A percentile compares a stretch with the other conserved stretches of the same genome.
Conservation (phyloP, 2,329 filamentous ascomycete species). For the Stachybotrys chartarum region DNA sequence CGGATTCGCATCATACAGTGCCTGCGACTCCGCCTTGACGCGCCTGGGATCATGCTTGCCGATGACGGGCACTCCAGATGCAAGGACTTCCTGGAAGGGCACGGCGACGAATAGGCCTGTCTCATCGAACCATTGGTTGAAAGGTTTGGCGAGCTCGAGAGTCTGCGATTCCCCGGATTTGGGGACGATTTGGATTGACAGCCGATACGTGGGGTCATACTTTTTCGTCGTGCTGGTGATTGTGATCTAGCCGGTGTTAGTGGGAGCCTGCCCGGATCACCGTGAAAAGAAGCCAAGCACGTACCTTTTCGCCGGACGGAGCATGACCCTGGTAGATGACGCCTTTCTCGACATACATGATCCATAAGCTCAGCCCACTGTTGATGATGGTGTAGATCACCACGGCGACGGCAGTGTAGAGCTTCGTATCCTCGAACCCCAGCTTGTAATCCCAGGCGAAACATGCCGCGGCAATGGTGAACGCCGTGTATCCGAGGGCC, state of each 20-base stretch:
- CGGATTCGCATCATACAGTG: conserved; percentile 31
- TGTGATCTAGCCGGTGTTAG: conserved; percentile 48
- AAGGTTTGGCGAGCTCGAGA: conserved; percentile 54
- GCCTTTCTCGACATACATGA: conserved; percentile 74
- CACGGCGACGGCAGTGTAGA: conserved; percentile 74
- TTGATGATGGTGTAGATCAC: conserved; percentile 74
- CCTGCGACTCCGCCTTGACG: conserved; percentile 28
- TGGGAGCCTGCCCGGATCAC: not conserved
- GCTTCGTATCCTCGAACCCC: conserved; percentile 81
- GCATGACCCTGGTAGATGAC: conserved; percentile 69
- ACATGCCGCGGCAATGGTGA: conserved; percentile 70
- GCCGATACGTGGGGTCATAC: conserved; percentile 71
- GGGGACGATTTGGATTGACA: conserved; percentile 53
- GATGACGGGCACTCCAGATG: conserved; percentile 57
- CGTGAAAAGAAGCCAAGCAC: conserved; percentile 4
- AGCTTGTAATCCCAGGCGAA: conserved; percentile 90
- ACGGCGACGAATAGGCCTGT: conserved; percentile 63
- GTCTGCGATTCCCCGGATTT: conserved; percentile 31
- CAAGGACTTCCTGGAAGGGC: conserved; percentile 74
- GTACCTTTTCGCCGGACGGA: conserved; percentile 60
- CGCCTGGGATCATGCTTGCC: conserved; percentile 59
- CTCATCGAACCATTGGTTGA: conserved; percentile 70
- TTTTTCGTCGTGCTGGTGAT: conserved; percentile 71
- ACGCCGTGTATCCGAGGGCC: conserved; percentile 73
- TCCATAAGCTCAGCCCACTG: conserved; percentile 72